Percentiles rank a stretch among this genome's conserved stretches.
Evolutionary conservation across 768 basidiomycete species (phyloP).

Genomic region (Rhizopogon vesiculosus): DNA sequence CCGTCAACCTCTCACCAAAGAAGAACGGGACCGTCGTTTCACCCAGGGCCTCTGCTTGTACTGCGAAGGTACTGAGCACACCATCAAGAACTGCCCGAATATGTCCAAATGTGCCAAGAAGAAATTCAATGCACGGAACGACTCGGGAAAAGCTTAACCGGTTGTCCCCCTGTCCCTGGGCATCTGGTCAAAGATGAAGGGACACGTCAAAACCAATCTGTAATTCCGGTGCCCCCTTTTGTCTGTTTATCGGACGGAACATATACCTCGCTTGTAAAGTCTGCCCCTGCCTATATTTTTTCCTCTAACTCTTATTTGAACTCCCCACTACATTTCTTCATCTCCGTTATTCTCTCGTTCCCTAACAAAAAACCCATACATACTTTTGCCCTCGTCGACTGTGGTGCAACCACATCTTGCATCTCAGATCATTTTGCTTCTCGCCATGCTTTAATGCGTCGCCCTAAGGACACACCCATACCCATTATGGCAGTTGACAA

Average conservation of each 20-base stretch:
- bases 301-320: constrained; percentile 2
- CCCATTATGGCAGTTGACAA: constrained; percentile 34
- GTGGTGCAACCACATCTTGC: constrained; percentile 30
- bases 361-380: constrained; percentile 26
- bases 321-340: constrained; percentile 19
- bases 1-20: constrained; percentile 22
- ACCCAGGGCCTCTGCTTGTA: constrained; percentile 30
- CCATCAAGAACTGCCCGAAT: constrained; percentile 22
- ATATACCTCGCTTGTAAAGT: constrained; percentile 4
- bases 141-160: not conserved
- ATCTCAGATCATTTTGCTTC: constrained; percentile 31
- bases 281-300: constrained; percentile 9
- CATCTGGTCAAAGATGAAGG: not conserved
- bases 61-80: constrained; percentile 29
- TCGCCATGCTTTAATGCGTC: constrained; percentile 28
- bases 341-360: constrained; percentile 20
- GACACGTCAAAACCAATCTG: constrained; percentile 13
- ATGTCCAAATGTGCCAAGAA: constrained; percentile 14
- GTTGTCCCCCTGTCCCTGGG: not conserved
- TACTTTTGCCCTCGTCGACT: constrained; percentile 34
- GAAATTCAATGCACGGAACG: not conserved
- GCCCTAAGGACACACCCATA: constrained; percentile 24
- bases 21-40: constrained; percentile 19
- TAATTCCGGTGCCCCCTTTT: constrained; percentile 3
- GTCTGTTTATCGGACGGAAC: constrained; percentile 2